Conservation (phyloP, 805 yeast genomes). For the Pichia nakasei region DNA sequence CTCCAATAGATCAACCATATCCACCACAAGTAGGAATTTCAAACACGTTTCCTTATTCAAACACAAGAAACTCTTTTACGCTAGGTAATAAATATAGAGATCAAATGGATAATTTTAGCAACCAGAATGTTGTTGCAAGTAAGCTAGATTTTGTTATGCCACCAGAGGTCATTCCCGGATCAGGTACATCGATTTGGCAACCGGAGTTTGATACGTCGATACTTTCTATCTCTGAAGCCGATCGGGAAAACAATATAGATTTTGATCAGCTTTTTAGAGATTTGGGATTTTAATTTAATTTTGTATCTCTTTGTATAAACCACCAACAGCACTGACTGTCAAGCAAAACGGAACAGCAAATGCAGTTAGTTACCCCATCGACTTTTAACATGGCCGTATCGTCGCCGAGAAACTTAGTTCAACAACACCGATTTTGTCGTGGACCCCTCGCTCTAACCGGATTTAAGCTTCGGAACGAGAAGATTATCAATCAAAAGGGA, state of each 20-base stretch:
- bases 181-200: constrained; percentile 1
- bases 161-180: constrained; percentile 2
- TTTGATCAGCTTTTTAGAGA: background rate
- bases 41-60: no score
- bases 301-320: no score
- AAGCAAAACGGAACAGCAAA: no score
- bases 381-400: no score
- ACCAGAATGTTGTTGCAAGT: background rate
- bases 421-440: no score
- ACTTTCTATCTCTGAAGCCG: background rate
- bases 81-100: no score
- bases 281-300: background rate
- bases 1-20: no score
- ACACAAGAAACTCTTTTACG: no score
- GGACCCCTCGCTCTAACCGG: background rate
- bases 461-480: background rate
- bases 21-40: no score
- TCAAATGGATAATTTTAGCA: background rate
- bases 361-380: no score
- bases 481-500: background rate
- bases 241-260: background rate
- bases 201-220: constrained; percentile 7
- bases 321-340: no score
- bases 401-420: no score
- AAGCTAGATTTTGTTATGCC: constrained; percentile 6